phyloP scores from a whole-genome alignment of 2,329 filamentous ascomycete species.

The Aschersonia sp. region DNA sequence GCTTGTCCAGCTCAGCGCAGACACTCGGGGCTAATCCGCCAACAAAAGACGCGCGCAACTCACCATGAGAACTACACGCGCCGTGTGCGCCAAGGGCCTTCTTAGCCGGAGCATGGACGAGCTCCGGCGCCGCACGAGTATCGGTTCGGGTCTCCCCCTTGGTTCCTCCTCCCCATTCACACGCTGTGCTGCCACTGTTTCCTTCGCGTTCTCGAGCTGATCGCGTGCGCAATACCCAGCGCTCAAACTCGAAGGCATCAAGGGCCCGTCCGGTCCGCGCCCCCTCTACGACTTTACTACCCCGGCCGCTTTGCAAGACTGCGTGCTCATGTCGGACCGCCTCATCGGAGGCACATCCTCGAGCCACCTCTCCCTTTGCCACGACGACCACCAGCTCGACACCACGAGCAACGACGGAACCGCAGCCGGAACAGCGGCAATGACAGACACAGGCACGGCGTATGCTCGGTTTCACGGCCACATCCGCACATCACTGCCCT shows the following conservation, averaged over 20 bases:
- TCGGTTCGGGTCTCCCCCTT: conserved; percentile 25
- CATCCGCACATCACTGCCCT: conserved; percentile 76
- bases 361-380: conserved; percentile 52
- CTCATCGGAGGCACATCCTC: conserved; percentile 79
- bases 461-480: conserved; percentile 74
- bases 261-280: conserved; percentile 47
- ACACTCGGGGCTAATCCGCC: neutral
- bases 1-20: too few relatives aligned
- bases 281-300: conserved; percentile 49
- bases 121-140: conserved; percentile 38
- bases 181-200: neutral
- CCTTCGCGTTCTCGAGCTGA: neutral
- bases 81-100: conserved; percentile 35
- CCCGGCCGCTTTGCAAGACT: conserved; percentile 29
- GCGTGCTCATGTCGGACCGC: conserved; percentile 73
- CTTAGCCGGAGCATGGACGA: conserved; percentile 44
- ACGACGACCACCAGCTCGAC: neutral
- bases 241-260: conserved; percentile 54
- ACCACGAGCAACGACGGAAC: too few relatives aligned
- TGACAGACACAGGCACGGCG: conserved; percentile 9
- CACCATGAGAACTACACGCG: conserved; percentile 32
- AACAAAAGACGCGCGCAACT: conserved; percentile 2
- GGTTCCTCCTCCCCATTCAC: neutral
- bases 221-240: conserved; percentile 26
- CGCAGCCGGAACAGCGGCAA: too few relatives aligned